Percentiles rank a stretch among this genome's conserved stretches.
These are phyloP conservation scores for Bassia scoparia DNA, from an alignment of 148 eudicot species.

Conservation along the genomic window DNA sequence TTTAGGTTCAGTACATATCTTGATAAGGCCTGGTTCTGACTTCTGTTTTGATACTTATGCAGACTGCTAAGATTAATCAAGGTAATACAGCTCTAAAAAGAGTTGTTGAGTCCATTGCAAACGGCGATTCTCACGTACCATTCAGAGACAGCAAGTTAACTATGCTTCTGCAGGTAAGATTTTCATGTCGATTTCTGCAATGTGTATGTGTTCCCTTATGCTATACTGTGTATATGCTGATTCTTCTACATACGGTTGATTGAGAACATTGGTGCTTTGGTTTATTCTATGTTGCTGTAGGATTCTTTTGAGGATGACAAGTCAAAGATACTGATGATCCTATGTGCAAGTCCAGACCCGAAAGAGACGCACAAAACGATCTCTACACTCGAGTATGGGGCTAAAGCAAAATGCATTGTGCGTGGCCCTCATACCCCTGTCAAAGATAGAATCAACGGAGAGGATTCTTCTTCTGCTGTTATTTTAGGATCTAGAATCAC, in stretches of 20 bases:
- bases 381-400: conserved; percentile 90
- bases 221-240: background rate
- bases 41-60: conserved; percentile 22
- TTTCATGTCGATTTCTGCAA: background rate
- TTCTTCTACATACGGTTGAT: background rate
- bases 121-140: conserved; percentile 96
- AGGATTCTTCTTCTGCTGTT: conserved; percentile 67
- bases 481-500: conserved; percentile 71
- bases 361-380: conserved; percentile 93
- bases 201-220: background rate
- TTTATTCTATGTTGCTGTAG: conserved; percentile 25
- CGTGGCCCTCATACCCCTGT: conserved; percentile 82
- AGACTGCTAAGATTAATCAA: conserved; percentile 95
- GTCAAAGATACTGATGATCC: conserved; percentile 89
- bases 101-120: conserved; percentile 97
- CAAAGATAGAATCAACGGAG: conserved; percentile 50
- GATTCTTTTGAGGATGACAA: conserved; percentile 97
- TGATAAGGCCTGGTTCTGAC: background rate
- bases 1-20: background rate
- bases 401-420: conserved; percentile 93
- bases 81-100: conserved; percentile 90
- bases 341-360: conserved; percentile 94
- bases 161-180: conserved; percentile 88
- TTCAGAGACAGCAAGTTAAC: conserved; percentile 98
- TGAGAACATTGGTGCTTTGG: background rate